phyloP scores from a whole-genome alignment of 176 grass and related monocot species.

The Aegilops longissima region DNA sequence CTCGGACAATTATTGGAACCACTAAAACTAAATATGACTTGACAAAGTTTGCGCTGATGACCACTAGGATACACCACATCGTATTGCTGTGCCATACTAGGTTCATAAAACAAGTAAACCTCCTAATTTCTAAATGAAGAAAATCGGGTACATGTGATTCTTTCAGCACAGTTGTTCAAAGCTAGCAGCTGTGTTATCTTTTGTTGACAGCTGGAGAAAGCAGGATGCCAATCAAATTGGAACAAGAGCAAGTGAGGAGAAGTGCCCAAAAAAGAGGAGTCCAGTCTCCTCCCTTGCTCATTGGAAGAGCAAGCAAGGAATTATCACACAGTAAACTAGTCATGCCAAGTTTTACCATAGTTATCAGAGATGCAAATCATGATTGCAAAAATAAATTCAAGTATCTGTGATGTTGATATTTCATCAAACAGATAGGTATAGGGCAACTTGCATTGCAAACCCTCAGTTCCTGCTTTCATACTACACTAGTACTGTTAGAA shows the following conservation, averaged over 20 bases:
- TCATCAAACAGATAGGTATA: not conserved
- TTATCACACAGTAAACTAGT: not conserved
- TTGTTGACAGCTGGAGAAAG: not conserved
- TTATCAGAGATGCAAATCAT: not conserved
- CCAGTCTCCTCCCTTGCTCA: not conserved
- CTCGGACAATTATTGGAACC: not conserved
- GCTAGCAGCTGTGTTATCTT: not conserved
- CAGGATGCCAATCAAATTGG: not conserved
- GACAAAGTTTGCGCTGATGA: not conserved
- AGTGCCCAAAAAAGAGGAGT: not conserved
- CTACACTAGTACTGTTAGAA: not conserved
- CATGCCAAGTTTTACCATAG: not conserved
- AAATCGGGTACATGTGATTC: slow-evolving; percentile 1
- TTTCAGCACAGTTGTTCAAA: not conserved
- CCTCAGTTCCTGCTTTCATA: not conserved
- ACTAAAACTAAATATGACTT: not conserved
- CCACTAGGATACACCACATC: not conserved
- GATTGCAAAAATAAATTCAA: not conserved
- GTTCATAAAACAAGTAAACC: not conserved
- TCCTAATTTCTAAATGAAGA: not conserved
- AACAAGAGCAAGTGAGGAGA: not conserved
- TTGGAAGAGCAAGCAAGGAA: not conserved
- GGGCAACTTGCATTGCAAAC: not conserved
- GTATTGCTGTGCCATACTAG: not conserved
- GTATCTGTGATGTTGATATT: not conserved